Evolutionary conservation across 1,284 basidiomycete genomes (phyloP), one percentile per base, ranked within the genome.

Genomic region (Ganoderma leucocontextum): DNA sequence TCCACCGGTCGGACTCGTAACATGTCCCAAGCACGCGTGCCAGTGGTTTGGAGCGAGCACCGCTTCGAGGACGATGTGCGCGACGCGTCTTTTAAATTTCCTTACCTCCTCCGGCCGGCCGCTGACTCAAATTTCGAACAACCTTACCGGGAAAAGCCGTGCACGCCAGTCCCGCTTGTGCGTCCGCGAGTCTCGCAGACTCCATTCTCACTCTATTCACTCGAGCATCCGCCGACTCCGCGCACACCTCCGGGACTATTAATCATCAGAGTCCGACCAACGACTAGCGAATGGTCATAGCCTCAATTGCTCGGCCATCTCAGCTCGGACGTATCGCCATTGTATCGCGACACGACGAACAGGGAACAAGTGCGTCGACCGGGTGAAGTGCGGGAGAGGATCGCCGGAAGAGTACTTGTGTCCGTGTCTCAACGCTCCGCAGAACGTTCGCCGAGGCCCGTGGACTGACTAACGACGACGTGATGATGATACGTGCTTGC

Each of bases 341-440:
- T 13, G 39, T 39, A 39, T 39, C 39, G 39, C 33, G 13, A 12
- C 15, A 17, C 52, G 25, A 55, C 52, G 29, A 55, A 55, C 33
- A 25, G 17, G 29, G 29, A 55, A 55, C 52, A 55, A 33, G 29
- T 52, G 10, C 10, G 13, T 13, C 22, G 12, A 25, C 22, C 47
- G 47, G 52, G 29, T 29, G 17, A 29, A 55, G 52, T 55, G 33
- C 52, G 29, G 49, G 52, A 35, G 29, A 55, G 47, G 47, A 62
- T 52, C 61, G 61, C 61, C 61, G 49, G 61, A 62, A 62, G 61
- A 62, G 35, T 29, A n/a, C n/a, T n/a, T n/a, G 22, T 35, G 29
- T 55, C 29, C 9, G 52, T 35, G 29, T 55, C 29, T 19, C 29
- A 19, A 15, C 15, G 15, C 52, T 55, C 33, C 33, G 25, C 52